These are phyloP conservation scores for Antitrichia curtipendula DNA, from an alignment of 225 moss, liverwort and hornwort genomes.

Conservation along the genomic window DNA sequence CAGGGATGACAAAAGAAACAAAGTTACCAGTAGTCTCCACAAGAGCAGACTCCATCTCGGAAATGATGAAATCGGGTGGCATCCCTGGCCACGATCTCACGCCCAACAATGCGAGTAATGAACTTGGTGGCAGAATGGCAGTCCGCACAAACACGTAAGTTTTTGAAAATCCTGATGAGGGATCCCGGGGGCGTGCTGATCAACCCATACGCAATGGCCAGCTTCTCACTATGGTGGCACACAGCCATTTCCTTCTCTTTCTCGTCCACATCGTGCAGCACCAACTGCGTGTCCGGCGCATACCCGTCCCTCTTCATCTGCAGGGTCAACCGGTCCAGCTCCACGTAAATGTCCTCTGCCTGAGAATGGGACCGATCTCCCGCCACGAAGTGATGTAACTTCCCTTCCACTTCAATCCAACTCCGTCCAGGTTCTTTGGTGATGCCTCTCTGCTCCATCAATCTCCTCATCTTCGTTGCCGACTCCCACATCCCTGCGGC, in stretches of 20 bases:
- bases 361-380: slow-evolving; percentile 28
- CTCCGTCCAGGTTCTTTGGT: slow-evolving; percentile 34
- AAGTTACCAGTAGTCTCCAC: background rate
- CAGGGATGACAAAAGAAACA: background rate
- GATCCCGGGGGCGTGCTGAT: slow-evolving; percentile 21
- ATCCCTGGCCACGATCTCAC: slow-evolving; percentile 35
- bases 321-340: slow-evolving; percentile 8
- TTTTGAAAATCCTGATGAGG: slow-evolving; percentile 25
- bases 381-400: slow-evolving; percentile 19
- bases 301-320: slow-evolving; percentile 17
- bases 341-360: slow-evolving; percentile 4
- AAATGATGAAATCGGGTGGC: slow-evolving; percentile 33
- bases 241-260: slow-evolving; percentile 22
- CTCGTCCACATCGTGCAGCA: slow-evolving; percentile 25
- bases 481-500: slow-evolving; percentile 26
- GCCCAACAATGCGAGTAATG: slow-evolving; percentile 17
- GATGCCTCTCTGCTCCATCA: slow-evolving; percentile 22
- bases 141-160: slow-evolving; percentile 30
- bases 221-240: slow-evolving; percentile 38
- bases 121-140: slow-evolving; percentile 36
- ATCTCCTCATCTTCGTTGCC: slow-evolving; percentile 1
- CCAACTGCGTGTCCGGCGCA: slow-evolving; percentile 21
- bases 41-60: background rate
- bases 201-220: slow-evolving; percentile 39
- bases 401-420: slow-evolving; percentile 32